Base-by-base conservation (phyloP, 768 basidiomycete genomes). In the Megacollybia marginata region DNA sequence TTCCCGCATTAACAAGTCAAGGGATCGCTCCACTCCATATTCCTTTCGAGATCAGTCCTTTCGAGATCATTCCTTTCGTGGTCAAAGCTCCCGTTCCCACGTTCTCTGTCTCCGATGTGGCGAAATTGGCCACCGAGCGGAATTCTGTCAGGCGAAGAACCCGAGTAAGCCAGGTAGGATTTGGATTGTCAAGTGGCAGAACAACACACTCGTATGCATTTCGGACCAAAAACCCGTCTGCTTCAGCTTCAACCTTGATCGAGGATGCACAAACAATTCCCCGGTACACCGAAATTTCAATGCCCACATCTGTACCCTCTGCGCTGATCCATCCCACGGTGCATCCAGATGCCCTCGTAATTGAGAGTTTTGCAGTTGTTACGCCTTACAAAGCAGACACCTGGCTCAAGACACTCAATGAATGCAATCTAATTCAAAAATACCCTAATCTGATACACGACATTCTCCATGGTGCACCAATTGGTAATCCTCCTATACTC, bases 281-380 rank as follows among this genome's bases (percentile, higher is more conserved):
- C 35, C 35, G 10, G 10, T 10, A 10, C 16, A 10, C 16, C 35
- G 16, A 36, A 10, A 10, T 16, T 16, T 10, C 16, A 10, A 10
- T 10, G 16, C 16, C 35, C 35, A 36, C 35, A 36, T 36, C 35
- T 36, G n/a, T n/a, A n/a, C n/a, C n/a, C n/a, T n/a, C n/a, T n/a
- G n/a, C n/a, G n/a, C n/a, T n/a, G n/a, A n/a, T 10, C 16, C 10
- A 36, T 10, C 10, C 16, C 51, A 52, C 19, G 47, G 51, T 36
- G 51, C 51, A 43, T 13, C 18, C 4, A n/a, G 43, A 19, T 53
- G 52, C 52, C 46, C 52, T 53, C 52, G 52, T 9, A 53, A 53
- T 15, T 53, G 52, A 53, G 8, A 20, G 38, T 28, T 1, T 7
- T 1, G 23, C n/a, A 33, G 20, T 53, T 16, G 52, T 50, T 46